phyloP scores from a whole-genome alignment of 129 eudicot species.

The Smallanthus sonchifolius region DNA sequence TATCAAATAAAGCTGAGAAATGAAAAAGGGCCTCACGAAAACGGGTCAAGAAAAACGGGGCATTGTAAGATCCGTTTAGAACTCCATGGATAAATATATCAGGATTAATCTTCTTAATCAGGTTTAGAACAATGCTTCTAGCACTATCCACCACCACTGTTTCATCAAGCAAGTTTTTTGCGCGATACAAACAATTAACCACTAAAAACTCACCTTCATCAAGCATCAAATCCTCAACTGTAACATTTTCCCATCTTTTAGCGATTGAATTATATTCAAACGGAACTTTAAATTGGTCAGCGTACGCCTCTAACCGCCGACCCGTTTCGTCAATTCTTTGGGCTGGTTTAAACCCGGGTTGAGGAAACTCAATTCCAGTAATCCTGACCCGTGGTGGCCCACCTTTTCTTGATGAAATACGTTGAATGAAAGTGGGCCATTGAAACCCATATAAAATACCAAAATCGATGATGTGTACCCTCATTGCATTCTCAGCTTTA shows the following conservation, averaged over 20 bases:
- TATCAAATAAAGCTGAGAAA: constrained; percentile 74
- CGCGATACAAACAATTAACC: constrained; percentile 63
- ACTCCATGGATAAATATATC: constrained; percentile 65
- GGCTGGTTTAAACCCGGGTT: constrained; percentile 84
- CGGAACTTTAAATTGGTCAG: constrained; percentile 44
- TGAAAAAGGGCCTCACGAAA: constrained; percentile 83
- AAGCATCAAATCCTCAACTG: constrained; percentile 56
- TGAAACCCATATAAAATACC: constrained; percentile 93
- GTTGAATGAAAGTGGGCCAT: constrained; percentile 83
- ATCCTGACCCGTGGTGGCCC: constrained; percentile 72
- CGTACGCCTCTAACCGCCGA: constrained; percentile 54
- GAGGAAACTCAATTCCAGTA: constrained; percentile 92
- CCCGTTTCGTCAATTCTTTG: constrained; percentile 79
- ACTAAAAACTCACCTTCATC: constrained; percentile 54
- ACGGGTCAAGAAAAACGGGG: constrained; percentile 82
- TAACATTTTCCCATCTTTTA: constrained; percentile 70
- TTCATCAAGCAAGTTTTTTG: constrained; percentile 69
- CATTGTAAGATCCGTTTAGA: constrained; percentile 67
- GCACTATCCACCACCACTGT: constrained; percentile 64
- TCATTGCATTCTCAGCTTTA: constrained; percentile 29
- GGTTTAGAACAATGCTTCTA: constrained; percentile 50
- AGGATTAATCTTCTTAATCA: constrained; percentile 58
- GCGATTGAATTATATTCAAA: constrained; percentile 72
- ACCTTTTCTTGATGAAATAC: constrained; percentile 37
- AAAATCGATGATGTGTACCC: constrained; percentile 71